Conservation (phyloP, 1,139 yeast genomes). For the Kluyveromyces marxianus region DNA sequence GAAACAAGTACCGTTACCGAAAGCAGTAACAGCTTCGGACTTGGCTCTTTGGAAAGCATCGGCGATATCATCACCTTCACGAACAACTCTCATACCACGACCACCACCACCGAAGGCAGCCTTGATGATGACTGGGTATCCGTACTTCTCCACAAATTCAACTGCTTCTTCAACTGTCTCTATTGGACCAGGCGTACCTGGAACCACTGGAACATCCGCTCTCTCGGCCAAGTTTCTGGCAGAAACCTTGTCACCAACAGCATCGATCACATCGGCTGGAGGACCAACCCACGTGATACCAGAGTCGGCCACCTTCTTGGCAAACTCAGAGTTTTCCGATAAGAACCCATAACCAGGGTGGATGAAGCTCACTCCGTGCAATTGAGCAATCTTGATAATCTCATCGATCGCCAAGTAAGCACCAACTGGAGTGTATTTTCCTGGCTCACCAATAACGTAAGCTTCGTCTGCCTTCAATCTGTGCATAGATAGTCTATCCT, state of each 20-base stretch:
- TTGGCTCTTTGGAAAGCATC: conserved; percentile 94
- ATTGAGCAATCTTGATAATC: conserved; percentile 81
- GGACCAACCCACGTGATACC: conserved; percentile 99
- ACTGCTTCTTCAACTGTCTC: conserved; percentile 70
- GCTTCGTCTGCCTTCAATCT: conserved; percentile 89
- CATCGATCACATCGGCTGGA: conserved; percentile 74
- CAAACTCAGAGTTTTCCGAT: conserved; percentile 91
- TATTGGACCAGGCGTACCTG: conserved; percentile 98
- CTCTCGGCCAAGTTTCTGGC: conserved; percentile 82
- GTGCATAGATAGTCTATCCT: conserved; percentile 92
- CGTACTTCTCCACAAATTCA: conserved; percentile 71
- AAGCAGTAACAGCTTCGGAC: conserved; percentile 89
- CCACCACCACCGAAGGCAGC: conserved; percentile 99
- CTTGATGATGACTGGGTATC: conserved; percentile 94
- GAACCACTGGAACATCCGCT: conserved; percentile 87
- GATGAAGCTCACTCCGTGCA: conserved; percentile 87
- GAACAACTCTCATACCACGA: conserved; percentile 98
- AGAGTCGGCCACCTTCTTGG: conserved; percentile 79
- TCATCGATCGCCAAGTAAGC: conserved; percentile 96
- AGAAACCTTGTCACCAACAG: conserved; percentile 97
- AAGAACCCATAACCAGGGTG: conserved; percentile 98
- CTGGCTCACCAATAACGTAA: conserved; percentile 83
- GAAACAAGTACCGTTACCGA: conserved; percentile 97
- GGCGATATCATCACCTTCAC: conserved; percentile 87
- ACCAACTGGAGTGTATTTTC: conserved; percentile 90